phyloP scores from a whole-genome alignment of 148 eudicot genomes.

The Rheum nobile region DNA sequence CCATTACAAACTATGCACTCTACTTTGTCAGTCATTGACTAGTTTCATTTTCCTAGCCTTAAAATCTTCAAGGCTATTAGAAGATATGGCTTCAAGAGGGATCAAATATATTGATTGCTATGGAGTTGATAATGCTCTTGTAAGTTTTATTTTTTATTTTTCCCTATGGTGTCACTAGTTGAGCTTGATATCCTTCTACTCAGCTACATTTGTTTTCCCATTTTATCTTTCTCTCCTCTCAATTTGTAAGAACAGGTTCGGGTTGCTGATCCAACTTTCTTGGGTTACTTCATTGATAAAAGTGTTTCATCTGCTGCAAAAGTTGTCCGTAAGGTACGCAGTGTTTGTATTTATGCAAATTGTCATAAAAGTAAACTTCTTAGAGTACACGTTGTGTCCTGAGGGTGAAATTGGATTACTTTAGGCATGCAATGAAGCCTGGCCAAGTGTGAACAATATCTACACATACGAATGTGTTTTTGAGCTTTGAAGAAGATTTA shows the following conservation, averaged over 20 bases:
- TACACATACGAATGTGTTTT: too few species aligned
- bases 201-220: background rate
- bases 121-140: constrained; percentile 96
- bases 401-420: background rate
- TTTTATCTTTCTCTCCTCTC: constrained; percentile 9
- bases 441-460: background rate
- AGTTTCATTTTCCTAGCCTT: constrained; percentile 40
- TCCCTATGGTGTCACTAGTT: constrained; percentile 4
- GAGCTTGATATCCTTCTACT: background rate
- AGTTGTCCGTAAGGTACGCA: constrained; percentile 84
- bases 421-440: background rate
- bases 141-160: constrained; percentile 22
- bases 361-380: background rate
- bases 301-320: constrained; percentile 82
- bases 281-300: constrained; percentile 93
- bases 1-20: background rate
- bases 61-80: constrained; percentile 73
- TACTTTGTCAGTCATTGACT: constrained; percentile 4
- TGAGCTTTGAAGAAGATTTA: background rate
- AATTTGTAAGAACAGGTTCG: constrained; percentile 54
- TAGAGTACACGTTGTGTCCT: background rate
- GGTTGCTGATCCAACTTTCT: constrained; percentile 94
- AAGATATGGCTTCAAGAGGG: constrained; percentile 89
- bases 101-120: constrained; percentile 90
- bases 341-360: background rate